Evolutionary conservation across 1,139 yeast species (phyloP).

Genomic region (Geotrichum restrictum): DNA sequence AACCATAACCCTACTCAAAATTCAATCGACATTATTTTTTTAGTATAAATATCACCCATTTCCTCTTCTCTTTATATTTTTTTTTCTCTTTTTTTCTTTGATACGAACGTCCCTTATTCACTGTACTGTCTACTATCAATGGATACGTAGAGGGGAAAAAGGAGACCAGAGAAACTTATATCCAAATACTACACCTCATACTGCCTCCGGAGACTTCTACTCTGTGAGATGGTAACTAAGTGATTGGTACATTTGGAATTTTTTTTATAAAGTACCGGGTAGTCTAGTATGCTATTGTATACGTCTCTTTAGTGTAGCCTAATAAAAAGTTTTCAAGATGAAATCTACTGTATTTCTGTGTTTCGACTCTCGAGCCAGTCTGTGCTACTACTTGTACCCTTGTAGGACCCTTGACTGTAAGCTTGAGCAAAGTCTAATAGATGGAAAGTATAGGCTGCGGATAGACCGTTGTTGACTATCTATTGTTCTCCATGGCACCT

Average conservation of each 20-base stretch:
- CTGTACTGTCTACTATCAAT: slow-evolving; percentile 6
- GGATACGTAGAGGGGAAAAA: slow-evolving; percentile 7
- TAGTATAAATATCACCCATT: background rate
- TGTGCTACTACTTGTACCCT: too few species aligned
- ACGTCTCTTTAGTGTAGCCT: too few species aligned
- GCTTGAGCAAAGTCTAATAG: too few species aligned
- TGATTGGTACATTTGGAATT: slow-evolving; percentile 1
- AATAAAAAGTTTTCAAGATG: too few species aligned
- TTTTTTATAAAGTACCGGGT: background rate
- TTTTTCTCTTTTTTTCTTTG: slow-evolving; percentile 5
- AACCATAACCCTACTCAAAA: background rate
- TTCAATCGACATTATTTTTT: too few species aligned
- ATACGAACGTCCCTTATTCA: slow-evolving; percentile 7
- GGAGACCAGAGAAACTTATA: slow-evolving; percentile 8
- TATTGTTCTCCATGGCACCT: too few species aligned
- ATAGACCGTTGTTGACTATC: too few species aligned
- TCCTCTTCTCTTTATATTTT: background rate
- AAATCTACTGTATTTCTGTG: too few species aligned
- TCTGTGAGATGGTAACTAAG: slow-evolving; percentile 10
- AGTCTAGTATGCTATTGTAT: too few species aligned
- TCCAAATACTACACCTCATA: slow-evolving; percentile 7
- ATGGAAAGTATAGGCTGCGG: too few species aligned
- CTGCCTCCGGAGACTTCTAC: slow-evolving; percentile 7
- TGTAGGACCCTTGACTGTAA: too few species aligned
- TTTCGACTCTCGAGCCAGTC: too few species aligned